Evolutionary conservation across 805 yeast genomes (phyloP).

Genomic region (Myxozyma neotropica): DNA sequence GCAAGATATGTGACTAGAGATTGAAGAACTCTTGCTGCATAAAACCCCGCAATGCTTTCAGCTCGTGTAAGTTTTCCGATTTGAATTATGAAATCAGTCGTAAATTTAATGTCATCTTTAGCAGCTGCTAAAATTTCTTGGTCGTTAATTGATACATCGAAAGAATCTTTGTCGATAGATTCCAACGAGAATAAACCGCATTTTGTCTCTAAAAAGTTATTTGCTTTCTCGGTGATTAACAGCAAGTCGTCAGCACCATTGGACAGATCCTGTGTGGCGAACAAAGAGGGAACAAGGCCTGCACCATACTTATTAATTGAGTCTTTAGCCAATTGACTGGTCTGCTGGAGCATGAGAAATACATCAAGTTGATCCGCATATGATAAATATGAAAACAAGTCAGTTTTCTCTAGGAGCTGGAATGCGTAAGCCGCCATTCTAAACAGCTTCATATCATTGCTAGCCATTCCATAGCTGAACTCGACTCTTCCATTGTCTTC

Average conservation of each 20-base stretch:
- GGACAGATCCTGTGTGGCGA: background rate
- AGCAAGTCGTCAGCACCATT: constrained; percentile 22
- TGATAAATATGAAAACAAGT: constrained; percentile 10
- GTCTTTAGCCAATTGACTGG: constrained; percentile 29
- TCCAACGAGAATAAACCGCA: constrained; percentile 7
- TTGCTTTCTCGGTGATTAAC: constrained; percentile 16
- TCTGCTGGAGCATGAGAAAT: constrained; percentile 15
- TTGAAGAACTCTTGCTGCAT: constrained; percentile 23
- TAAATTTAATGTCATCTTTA: constrained; percentile 9
- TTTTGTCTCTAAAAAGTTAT: constrained; percentile 2
- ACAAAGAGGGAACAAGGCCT: constrained; percentile 9
- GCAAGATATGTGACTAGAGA: constrained; percentile 12
- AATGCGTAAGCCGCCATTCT: constrained; percentile 22
- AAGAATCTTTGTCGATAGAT: constrained; percentile 3
- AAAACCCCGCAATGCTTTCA: constrained; percentile 10
- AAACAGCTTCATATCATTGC: constrained; percentile 14
- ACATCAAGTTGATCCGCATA: constrained; percentile 5
- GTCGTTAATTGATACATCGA: background rate
- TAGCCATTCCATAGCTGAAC: background rate
- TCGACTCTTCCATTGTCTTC: background rate
- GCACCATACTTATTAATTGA: constrained; percentile 15
- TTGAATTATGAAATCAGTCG: constrained; percentile 13
- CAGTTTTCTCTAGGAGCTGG: constrained; percentile 9
- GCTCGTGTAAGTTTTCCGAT: constrained; percentile 4
- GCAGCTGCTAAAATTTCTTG: background rate